These are phyloP conservation scores for Pleurotus tuoliensis DNA, from an alignment of 768 basidiomycete species.

Conservation along the genomic window DNA sequence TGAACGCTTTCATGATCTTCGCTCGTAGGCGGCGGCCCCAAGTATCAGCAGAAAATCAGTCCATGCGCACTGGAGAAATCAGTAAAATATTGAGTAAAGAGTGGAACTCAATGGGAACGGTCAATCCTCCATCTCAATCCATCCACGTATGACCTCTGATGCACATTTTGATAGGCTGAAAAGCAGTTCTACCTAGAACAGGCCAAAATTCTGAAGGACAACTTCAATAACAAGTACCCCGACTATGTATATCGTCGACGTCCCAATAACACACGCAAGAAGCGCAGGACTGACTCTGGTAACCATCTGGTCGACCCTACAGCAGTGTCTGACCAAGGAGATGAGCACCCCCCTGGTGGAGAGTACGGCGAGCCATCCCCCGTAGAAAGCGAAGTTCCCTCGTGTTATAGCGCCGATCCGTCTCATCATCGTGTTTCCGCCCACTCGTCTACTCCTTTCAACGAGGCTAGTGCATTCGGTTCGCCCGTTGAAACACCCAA, in stretches of 20 bases:
- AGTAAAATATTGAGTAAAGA: conserved; percentile 85
- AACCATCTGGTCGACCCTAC: conserved; percentile 25
- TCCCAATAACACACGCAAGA: conserved; percentile 81
- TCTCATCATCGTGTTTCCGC: neutral
- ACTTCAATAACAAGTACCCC: conserved; percentile 81
- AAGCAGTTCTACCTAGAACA: conserved; percentile 89
- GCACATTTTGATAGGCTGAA: conserved; percentile 44
- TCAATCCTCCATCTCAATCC: conserved; percentile 27
- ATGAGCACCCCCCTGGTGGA: conserved; percentile 12
- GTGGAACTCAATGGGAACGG: conserved; percentile 79
- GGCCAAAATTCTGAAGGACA: conserved; percentile 82
- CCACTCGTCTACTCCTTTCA: neutral
- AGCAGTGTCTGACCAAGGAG: conserved; percentile 4
- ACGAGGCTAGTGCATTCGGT: neutral
- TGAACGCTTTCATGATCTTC: conserved; percentile 96
- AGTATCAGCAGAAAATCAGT: conserved; percentile 82
- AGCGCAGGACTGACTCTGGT: conserved; percentile 34
- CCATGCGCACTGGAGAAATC: conserved; percentile 88
- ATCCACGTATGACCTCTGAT: neutral
- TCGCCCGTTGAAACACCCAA: neutral
- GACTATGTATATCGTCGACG: conserved; percentile 88
- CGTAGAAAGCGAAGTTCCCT: conserved; percentile 6
- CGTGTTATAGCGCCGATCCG: neutral
- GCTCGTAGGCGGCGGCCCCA: conserved; percentile 79
- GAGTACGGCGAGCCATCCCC: conserved; percentile 10